Percentiles rank a stretch among this genome's conserved stretches.
Conservation (phyloP, 768 basidiomycete genomes). For the Austroboletus eburneus region DNA sequence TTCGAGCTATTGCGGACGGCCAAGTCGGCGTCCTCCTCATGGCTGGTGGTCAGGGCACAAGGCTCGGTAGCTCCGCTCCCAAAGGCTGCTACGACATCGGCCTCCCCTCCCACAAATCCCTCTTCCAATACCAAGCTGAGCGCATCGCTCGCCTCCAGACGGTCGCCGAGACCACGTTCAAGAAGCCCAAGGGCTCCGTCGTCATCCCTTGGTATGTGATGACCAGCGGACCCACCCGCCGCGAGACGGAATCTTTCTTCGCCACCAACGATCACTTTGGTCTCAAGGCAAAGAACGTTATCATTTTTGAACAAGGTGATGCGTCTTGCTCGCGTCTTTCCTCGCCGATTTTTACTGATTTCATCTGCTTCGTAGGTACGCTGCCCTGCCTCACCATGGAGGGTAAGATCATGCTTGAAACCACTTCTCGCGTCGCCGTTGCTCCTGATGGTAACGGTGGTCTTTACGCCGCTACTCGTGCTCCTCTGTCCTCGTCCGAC, state of each 20-base stretch:
- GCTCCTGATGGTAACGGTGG: conserved; percentile 99
- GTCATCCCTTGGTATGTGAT: conserved; percentile 97
- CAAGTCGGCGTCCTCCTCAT: conserved; percentile 94
- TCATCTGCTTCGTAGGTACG: conserved; percentile 57
- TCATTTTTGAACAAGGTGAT: conserved; percentile 96
- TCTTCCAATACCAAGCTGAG: conserved; percentile 98
- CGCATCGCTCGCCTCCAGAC: conserved; percentile 82
- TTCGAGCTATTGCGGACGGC: conserved; percentile 75
- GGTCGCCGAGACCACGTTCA: conserved; percentile 57
- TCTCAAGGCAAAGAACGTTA: conserved; percentile 69
- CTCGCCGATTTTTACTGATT: background rate
- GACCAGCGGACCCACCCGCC: conserved; percentile 95
- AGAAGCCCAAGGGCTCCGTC: conserved; percentile 56
- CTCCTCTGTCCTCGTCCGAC: conserved; percentile 59
- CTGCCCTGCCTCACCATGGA: conserved; percentile 93
- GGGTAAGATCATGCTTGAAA: conserved; percentile 88
- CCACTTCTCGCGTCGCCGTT: conserved; percentile 75
- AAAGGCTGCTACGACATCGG: conserved; percentile 99
- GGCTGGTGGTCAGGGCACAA: conserved; percentile 97
- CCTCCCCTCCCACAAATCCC: conserved; percentile 85
- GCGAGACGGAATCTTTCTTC: conserved; percentile 85
- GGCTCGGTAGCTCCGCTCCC: conserved; percentile 86
- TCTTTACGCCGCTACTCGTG: conserved; percentile 88
- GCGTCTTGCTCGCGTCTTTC: conserved; percentile 5
- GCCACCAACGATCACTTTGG: conserved; percentile 75